These are phyloP conservation scores for Aspergillus steynii DNA, from an alignment of 495 filamentous ascomycete genomes.

Conservation along the genomic window DNA sequence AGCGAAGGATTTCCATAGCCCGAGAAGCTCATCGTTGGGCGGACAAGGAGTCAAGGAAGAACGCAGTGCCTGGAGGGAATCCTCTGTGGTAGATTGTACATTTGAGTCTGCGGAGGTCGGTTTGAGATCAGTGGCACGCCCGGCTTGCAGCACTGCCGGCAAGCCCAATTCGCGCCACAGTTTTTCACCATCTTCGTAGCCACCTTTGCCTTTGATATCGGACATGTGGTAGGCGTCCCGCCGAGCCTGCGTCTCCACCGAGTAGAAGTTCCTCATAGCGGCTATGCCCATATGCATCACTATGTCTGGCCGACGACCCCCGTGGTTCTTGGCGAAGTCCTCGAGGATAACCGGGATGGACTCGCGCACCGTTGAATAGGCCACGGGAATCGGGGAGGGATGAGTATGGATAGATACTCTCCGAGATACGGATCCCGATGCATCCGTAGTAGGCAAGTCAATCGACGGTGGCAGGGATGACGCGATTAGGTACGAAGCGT, in stretches of 20 bases:
- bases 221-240: slow-evolving; percentile 71
- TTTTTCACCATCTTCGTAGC: slow-evolving; percentile 53
- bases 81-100: not conserved
- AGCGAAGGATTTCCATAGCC: slow-evolving; percentile 34
- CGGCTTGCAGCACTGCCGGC: slow-evolving; percentile 36
- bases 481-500: slow-evolving; percentile 73
- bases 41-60: slow-evolving; percentile 24
- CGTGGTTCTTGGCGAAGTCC: slow-evolving; percentile 35
- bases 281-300: slow-evolving; percentile 83
- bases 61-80: not conserved
- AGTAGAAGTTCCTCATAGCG: slow-evolving; percentile 64
- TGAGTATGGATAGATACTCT: slow-evolving; percentile 65
- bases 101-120: not conserved
- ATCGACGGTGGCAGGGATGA: slow-evolving; percentile 44
- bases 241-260: slow-evolving; percentile 68
- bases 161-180: slow-evolving; percentile 45
- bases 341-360: slow-evolving; percentile 59
- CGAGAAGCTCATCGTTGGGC: slow-evolving; percentile 36
- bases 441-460: slow-evolving; percentile 18
- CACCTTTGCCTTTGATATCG: slow-evolving; percentile 64
- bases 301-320: slow-evolving; percentile 56
- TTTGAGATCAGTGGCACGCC: slow-evolving; percentile 18
- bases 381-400: slow-evolving; percentile 65
- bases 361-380: slow-evolving; percentile 63
- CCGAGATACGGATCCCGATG: slow-evolving; percentile 34